Percentiles rank a stretch among this genome's conserved stretches.
Evolutionary conservation across 2,329 filamentous ascomycete genomes (phyloP).

Genomic region (Hymenoscyphus fraxineus): DNA sequence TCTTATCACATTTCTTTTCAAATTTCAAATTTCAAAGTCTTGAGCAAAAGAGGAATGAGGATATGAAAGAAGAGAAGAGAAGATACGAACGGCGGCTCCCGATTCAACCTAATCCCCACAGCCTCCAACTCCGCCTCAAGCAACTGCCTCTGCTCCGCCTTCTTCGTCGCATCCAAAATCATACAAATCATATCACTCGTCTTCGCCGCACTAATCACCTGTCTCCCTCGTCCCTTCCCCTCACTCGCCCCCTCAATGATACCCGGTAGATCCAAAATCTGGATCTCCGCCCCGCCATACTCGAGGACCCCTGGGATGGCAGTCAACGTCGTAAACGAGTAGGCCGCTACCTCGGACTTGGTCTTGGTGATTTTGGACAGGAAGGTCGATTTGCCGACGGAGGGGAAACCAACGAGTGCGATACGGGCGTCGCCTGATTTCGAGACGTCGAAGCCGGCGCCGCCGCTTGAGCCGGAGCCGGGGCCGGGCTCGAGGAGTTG

Average conservation of each 20-base stretch:
- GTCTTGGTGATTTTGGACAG: constrained; percentile 99
- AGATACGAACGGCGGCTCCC: constrained; percentile 72
- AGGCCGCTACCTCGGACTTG: constrained; percentile 90
- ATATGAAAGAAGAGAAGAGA: neutral
- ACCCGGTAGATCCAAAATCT: constrained; percentile 93
- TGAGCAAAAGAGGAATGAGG: neutral
- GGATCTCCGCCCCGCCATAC: constrained; percentile 96
- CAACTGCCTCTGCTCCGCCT: constrained; percentile 84
- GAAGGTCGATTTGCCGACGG: constrained; percentile 97
- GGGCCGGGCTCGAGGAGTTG: constrained; percentile 88
- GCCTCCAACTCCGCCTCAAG: constrained; percentile 91
- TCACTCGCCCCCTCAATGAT: constrained; percentile 97
- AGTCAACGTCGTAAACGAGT: constrained; percentile 95
- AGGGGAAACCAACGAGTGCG: constrained; percentile 96
- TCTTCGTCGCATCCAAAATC: constrained; percentile 95
- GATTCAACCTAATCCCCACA: constrained; percentile 89
- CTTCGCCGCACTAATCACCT: constrained; percentile 97
- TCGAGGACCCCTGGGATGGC: constrained; percentile 96
- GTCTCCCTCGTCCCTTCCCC: constrained; percentile 89
- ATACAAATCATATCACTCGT: constrained; percentile 96
- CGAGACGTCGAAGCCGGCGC: constrained; percentile 86
- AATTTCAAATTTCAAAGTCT: neutral
- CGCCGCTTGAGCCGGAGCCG: constrained; percentile 72
- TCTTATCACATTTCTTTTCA: neutral
- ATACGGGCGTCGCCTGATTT: constrained; percentile 97